Percentiles rank a stretch among this genome's conserved stretches.
Evolutionary conservation across 106 monocot genomes (phyloP).

Genomic region (Cymbidium sinense): DNA sequence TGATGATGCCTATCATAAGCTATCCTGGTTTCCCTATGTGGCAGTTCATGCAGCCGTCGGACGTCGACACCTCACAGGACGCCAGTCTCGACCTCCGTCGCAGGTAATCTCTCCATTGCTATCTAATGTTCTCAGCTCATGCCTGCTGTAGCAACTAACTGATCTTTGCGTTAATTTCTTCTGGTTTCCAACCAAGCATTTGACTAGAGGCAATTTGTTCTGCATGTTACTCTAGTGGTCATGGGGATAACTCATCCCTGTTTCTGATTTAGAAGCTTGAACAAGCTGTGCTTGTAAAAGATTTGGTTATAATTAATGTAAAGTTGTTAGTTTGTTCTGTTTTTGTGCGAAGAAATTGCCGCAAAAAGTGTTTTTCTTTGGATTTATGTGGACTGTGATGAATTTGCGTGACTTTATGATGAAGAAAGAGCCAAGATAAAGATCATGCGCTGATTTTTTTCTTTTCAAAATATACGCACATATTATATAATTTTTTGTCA

Average conservation of each 20-base stretch:
- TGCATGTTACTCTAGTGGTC: too few relatives aligned
- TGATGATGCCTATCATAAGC: slow-evolving; percentile 76
- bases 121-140: background rate
- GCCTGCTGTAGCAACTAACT: background rate
- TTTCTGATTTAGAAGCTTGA: background rate
- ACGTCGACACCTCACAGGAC: slow-evolving; percentile 73
- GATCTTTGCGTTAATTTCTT: background rate
- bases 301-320: slow-evolving; percentile 1
- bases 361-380: too few relatives aligned
- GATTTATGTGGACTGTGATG: too few relatives aligned
- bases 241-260: too few relatives aligned
- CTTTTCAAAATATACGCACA: too few relatives aligned
- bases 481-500: too few relatives aligned
- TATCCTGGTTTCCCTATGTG: slow-evolving; percentile 86
- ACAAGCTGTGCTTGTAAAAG: background rate
- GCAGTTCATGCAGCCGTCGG: slow-evolving; percentile 80
- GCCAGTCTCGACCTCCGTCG: slow-evolving; percentile 64
- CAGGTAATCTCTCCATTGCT: slow-evolving; percentile 15
- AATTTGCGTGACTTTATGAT: too few relatives aligned
- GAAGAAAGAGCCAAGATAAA: too few relatives aligned
- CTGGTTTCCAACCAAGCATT: too few relatives aligned
- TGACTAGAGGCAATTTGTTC: too few relatives aligned
- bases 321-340: background rate
- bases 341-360: background rate
- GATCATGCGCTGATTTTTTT: too few relatives aligned